Conservation (phyloP, 1,284 basidiomycete species). For the Nidula niveotomentosa region DNA sequence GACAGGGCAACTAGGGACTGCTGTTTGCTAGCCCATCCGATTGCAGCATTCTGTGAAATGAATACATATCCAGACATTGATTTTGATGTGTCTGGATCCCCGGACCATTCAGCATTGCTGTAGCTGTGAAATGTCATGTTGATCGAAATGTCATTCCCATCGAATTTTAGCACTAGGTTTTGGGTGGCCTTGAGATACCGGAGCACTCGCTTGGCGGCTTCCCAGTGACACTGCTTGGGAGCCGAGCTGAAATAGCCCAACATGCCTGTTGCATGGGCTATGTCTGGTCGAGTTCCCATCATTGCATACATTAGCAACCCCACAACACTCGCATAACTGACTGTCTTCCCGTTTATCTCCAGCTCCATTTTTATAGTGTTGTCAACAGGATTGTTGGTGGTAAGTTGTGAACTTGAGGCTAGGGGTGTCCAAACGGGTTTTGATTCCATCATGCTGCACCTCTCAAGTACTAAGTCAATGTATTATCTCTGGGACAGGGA, state of each 20-base stretch:
- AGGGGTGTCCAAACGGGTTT: slow-evolving; percentile 25
- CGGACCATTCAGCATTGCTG: slow-evolving; percentile 19
- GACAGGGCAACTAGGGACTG: slow-evolving; percentile 27
- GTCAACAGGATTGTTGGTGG: slow-evolving; percentile 2
- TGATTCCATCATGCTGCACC: slow-evolving; percentile 22
- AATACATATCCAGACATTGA: slow-evolving; percentile 28
- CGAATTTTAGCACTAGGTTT: slow-evolving; percentile 9
- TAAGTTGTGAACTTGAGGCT: slow-evolving; percentile 8
- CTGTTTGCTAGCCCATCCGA: slow-evolving; percentile 19
- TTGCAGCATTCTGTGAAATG: slow-evolving; percentile 9
- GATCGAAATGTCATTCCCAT: slow-evolving; percentile 8
- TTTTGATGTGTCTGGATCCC: slow-evolving; percentile 10
- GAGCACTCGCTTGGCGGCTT: slow-evolving; percentile 17
- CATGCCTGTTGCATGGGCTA: slow-evolving; percentile 13
- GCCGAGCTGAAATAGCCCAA: slow-evolving; percentile 14
- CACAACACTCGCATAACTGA: no score
- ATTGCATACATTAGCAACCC: slow-evolving; percentile 13
- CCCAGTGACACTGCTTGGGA: slow-evolving; percentile 15
- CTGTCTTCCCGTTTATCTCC: slow-evolving; percentile 5
- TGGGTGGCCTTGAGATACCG: slow-evolving; percentile 20
- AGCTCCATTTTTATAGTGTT: slow-evolving; percentile 7
- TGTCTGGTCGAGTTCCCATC: slow-evolving; percentile 12
- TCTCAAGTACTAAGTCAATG: slow-evolving; percentile 23
- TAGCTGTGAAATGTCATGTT: slow-evolving; percentile 17
- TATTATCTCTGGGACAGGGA: slow-evolving; percentile 26